Conservation (phyloP, 768 basidiomycete genomes). For the Mycena galericulata region DNA sequence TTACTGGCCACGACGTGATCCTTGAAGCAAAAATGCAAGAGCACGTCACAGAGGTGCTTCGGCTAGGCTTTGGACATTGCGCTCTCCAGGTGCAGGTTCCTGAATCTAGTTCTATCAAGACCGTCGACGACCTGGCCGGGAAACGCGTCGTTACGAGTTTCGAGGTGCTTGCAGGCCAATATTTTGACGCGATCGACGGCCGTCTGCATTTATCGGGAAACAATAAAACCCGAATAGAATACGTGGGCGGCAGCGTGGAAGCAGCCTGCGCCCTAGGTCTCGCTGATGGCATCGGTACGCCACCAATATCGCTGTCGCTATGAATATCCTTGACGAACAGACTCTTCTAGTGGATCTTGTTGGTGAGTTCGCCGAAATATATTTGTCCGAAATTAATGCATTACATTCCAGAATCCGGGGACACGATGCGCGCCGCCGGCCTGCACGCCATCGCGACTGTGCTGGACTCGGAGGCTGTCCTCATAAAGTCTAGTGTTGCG, state of each 20-base stretch:
- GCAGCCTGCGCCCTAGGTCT: constrained; percentile 96
- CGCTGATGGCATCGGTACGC: constrained; percentile 94
- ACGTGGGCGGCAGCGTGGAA: constrained; percentile 98
- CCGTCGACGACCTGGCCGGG: constrained; percentile 84
- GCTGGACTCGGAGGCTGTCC: constrained; percentile 88
- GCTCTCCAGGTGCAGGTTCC: constrained; percentile 92
- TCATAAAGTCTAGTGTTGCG: constrained; percentile 81
- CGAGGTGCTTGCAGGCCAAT: constrained; percentile 84
- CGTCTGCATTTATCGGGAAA: constrained; percentile 59
- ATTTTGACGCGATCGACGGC: constrained; percentile 75
- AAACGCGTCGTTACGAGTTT: constrained; percentile 96
- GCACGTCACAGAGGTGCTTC: constrained; percentile 78
- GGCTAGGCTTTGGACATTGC: constrained; percentile 94
- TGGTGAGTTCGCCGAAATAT: constrained; percentile 62
- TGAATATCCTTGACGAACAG: too few species aligned
- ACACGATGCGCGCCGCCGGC: constrained; percentile 99
- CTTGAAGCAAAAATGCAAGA: constrained; percentile 88
- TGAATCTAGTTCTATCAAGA: constrained; percentile 74
- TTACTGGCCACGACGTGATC: constrained; percentile 98
- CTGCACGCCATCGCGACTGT: constrained; percentile 93
- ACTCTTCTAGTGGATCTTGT: constrained; percentile 86
- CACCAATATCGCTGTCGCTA: too few species aligned
- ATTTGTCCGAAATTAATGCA: neutral
- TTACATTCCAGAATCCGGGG: constrained; percentile 84
- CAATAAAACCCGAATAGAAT: constrained; percentile 85